phyloP scores from a whole-genome alignment of 306 rosid genomes.

The barrel medic (Medicago truncatula) region DNA sequence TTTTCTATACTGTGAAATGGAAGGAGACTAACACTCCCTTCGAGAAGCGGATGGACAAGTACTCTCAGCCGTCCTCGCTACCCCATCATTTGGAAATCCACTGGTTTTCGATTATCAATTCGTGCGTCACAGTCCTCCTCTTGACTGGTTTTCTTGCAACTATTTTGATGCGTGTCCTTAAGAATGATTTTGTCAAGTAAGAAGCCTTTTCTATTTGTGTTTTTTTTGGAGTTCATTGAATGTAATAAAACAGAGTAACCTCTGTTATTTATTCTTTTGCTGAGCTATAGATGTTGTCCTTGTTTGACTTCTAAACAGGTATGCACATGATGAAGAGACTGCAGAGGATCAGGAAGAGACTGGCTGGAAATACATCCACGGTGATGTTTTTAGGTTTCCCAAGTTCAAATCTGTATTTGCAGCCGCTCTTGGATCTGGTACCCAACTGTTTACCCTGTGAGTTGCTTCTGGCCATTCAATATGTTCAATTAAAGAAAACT shows the following conservation, averaged over 20 bases:
- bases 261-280: not conserved
- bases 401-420: conserved; percentile 57
- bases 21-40: conserved; percentile 74
- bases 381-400: conserved; percentile 67
- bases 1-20: conserved; percentile 79
- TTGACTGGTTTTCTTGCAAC: conserved; percentile 87
- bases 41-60: conserved; percentile 88
- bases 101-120: conserved; percentile 90
- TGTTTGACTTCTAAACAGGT: conserved; percentile 50
- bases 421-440: conserved; percentile 69
- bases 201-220: conserved; percentile 27
- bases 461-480: conserved; percentile 30
- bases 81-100: conserved; percentile 92
- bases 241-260: conserved; percentile 3
- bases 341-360: conserved; percentile 67
- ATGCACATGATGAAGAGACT: conserved; percentile 62
- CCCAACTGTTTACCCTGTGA: conserved; percentile 66
- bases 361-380: conserved; percentile 70
- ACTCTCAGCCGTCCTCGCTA: conserved; percentile 68
- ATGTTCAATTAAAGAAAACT: conserved; percentile 20
- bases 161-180: conserved; percentile 83
- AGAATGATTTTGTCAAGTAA: conserved; percentile 95
- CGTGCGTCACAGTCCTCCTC: conserved; percentile 86
- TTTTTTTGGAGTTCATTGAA: conserved; percentile 10
- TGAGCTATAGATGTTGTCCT: conserved; percentile 18